These are phyloP conservation scores for Aspergillus sp. DNA, from an alignment of 2,329 filamentous ascomycete species.

Conservation along the genomic window DNA sequence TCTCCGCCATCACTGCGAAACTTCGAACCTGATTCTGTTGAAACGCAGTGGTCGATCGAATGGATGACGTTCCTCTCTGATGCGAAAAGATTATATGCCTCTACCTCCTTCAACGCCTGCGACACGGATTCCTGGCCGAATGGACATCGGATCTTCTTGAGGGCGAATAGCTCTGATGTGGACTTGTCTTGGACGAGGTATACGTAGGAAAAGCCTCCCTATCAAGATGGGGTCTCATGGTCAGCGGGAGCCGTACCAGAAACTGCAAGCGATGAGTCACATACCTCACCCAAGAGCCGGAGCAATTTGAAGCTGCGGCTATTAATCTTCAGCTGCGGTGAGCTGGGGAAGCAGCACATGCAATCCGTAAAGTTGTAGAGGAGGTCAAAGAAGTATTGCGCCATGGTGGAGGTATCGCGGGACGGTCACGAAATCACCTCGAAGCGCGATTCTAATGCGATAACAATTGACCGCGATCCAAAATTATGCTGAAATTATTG, in stretches of 20 bases:
- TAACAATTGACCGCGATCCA: neutral
- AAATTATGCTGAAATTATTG: neutral
- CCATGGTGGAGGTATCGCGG: conserved; percentile 53
- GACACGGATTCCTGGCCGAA: conserved; percentile 96
- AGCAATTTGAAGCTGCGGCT: conserved; percentile 93
- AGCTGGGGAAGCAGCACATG: conserved; percentile 93
- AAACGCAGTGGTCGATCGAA: conserved; percentile 77
- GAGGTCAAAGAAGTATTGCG: conserved; percentile 82
- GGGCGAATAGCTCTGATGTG: conserved; percentile 80
- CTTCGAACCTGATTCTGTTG: conserved; percentile 64
- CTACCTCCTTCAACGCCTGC: conserved; percentile 93
- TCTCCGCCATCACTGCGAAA: conserved; percentile 57
- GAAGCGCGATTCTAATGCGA: neutral
- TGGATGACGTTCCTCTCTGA: conserved; percentile 84
- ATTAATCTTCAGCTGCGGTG: conserved; percentile 93
- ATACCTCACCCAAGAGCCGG: conserved; percentile 85
- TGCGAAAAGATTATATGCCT: conserved; percentile 89
- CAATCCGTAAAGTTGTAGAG: conserved; percentile 92
- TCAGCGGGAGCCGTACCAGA: conserved; percentile 13
- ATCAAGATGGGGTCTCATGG: neutral
- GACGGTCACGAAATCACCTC: neutral
- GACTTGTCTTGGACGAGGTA: conserved; percentile 94
- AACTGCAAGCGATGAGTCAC: conserved; percentile 20
- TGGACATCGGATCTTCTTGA: conserved; percentile 98
- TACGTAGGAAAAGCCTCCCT: conserved; percentile 98